Conservation (phyloP, 345 rosid genomes). For the Sisymbrium irio region DNA sequence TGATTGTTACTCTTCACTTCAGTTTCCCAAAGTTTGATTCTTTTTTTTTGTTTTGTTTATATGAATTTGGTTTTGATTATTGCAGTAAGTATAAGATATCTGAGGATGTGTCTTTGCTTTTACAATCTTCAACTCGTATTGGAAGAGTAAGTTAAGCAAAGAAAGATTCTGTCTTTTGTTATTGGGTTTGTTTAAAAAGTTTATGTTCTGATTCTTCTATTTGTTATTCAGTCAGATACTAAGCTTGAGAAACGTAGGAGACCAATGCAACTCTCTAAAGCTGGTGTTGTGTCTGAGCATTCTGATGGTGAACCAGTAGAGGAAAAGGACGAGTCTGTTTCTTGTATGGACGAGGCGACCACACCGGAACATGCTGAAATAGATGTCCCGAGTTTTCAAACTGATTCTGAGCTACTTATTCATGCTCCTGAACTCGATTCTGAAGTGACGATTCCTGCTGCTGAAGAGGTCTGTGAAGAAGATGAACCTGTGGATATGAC, state of each 20-base stretch:
- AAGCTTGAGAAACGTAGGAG: background rate
- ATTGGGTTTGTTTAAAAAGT: too few species aligned
- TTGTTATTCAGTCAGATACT: too few species aligned
- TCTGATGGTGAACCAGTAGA: slow-evolving; percentile 25
- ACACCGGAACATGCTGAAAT: background rate
- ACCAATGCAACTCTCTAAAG: slow-evolving; percentile 53
- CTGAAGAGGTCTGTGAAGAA: slow-evolving; percentile 29
- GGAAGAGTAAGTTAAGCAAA: too few species aligned
- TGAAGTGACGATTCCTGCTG: slow-evolving; percentile 19
- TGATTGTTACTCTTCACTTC: background rate
- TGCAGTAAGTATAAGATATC: slow-evolving; percentile 69
- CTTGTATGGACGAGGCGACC: slow-evolving; percentile 1
- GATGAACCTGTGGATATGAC: slow-evolving; percentile 23
- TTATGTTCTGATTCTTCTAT: too few species aligned
- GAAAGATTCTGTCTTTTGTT: too few species aligned
- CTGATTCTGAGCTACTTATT: background rate
- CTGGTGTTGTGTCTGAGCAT: slow-evolving; percentile 46
- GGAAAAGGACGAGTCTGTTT: slow-evolving; percentile 12
- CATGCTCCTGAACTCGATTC: slow-evolving; percentile 9
- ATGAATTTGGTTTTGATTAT: slow-evolving; percentile 12
- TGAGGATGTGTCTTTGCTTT: slow-evolving; percentile 35
- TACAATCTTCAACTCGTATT: too few species aligned
- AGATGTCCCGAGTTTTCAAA: background rate
- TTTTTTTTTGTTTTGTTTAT: background rate
- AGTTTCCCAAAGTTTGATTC: background rate